A percentile compares a stretch with the other conserved stretches of the same genome.
These are phyloP conservation scores for Microsporum ferrugineum DNA, from an alignment of 2,329 filamentous ascomycete species.

Conservation along the genomic window DNA sequence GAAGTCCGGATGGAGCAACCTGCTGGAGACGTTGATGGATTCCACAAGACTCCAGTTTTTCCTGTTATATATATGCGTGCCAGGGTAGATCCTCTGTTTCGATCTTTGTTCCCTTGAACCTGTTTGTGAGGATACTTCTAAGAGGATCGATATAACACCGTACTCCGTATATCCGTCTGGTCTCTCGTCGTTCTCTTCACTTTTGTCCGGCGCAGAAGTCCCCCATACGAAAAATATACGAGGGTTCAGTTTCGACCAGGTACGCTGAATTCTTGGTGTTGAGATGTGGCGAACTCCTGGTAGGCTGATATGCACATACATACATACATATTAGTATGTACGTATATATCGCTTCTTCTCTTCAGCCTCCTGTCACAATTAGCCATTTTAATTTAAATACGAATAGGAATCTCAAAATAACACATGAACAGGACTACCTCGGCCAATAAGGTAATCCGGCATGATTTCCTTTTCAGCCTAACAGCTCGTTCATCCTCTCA, in stretches of 20 bases:
- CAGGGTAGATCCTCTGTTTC: background rate
- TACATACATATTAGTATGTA: background rate
- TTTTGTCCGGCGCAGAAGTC: background rate
- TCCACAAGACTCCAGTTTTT: background rate
- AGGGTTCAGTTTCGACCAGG: background rate
- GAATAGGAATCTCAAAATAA: conserved; percentile 1
- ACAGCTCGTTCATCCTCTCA: background rate
- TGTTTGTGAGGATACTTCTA: background rate
- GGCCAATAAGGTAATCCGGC: background rate
- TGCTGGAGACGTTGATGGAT: background rate
- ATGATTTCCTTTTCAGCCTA: background rate
- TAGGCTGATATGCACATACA: no score
- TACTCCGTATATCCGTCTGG: background rate
- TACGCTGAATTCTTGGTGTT: background rate
- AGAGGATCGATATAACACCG: background rate
- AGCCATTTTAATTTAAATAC: background rate
- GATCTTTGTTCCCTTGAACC: background rate
- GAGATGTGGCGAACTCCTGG: background rate
- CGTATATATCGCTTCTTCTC: background rate
- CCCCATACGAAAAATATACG: background rate
- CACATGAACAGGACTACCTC: background rate
- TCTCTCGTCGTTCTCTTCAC: background rate
- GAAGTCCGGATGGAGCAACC: background rate
- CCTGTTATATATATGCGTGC: background rate
- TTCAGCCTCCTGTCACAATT: background rate